Evolutionary conservation across 139 green algal species (phyloP), one percentile per base, ranked within the genome.

Genomic region (Helicosporidium sp.): DNA sequence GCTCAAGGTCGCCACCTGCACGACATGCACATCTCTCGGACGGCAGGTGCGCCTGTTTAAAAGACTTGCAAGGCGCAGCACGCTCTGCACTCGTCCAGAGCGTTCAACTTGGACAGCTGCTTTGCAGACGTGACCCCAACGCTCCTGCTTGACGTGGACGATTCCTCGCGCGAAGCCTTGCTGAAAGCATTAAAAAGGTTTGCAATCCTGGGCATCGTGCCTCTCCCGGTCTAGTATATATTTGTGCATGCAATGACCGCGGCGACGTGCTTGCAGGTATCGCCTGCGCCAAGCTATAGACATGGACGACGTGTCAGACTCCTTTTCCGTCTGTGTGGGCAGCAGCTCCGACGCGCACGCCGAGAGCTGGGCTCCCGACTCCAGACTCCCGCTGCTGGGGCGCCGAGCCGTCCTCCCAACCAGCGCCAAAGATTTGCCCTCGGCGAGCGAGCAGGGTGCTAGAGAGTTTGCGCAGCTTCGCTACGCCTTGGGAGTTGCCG

Each of bases 1-100:
- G 60, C 73, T 1, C 80, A 89, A 45, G 79, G 79, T 13, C 70
- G 81, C 20, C 66, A 73, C 42, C 49, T 85, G 26, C 73, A 87
- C 29, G 79, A 89, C 45, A 26, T 81, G 16, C 72, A 85, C 44
- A 37, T 84, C 2, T 55, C 75, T 49, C 54, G 41, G 26, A 49
- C 28, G 2, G 26, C n/a, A 33, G 53, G 48, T 66, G 31, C 17
- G 47, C 25, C 0, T 23, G 17, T 40, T 10, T 26, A 5, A 12
- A 29, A 22, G 24, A 50, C n/a, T 27, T 35, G 6, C 19, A 18
- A 16, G 15, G 27, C 26, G 15, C 45, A 12, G 13, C 19, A 22
- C 19, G 15, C 3, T 24, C 13, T 53, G 17, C 25, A 53, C 48
- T 33, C n/a, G n/a, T n/a, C n/a, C n/a, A n/a, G n/a, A n/a, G n/a